Percentiles rank a stretch among this genome's conserved stretches.
These are phyloP conservation scores for Penicillium sp. DNA, from an alignment of 2,329 filamentous ascomycete species.

Conservation along the genomic window DNA sequence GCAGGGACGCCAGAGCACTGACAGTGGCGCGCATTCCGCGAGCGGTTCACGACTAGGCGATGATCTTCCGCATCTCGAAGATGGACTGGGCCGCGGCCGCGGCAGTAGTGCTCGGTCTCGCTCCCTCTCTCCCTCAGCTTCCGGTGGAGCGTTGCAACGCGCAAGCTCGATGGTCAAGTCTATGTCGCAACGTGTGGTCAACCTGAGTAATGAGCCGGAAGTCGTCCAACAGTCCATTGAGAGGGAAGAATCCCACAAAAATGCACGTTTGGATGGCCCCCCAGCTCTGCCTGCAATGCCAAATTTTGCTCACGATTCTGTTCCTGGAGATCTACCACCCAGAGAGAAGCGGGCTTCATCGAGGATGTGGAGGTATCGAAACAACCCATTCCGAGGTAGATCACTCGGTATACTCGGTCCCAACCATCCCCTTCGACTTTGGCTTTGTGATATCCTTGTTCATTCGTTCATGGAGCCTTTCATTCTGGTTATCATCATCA, in stretches of 20 bases:
- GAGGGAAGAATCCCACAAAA: conserved; percentile 53
- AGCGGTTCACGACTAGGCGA: conserved; percentile 57
- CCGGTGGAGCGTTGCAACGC: conserved; percentile 61
- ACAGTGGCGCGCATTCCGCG: conserved; percentile 53
- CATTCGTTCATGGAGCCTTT: conserved; percentile 82
- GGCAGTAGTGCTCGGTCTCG: conserved; percentile 40
- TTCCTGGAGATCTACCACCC: conserved; percentile 37
- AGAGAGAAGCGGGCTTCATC: conserved; percentile 33
- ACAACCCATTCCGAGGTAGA: conserved; percentile 82
- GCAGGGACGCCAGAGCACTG: conserved; percentile 47
- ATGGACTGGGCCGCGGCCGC: conserved; percentile 52
- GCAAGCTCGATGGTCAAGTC: conserved; percentile 74
- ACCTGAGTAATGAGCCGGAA: conserved; percentile 90
- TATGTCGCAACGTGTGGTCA: conserved; percentile 97
- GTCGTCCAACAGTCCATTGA: conserved; percentile 69
- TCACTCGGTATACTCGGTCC: conserved; percentile 81
- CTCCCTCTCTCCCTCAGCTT: conserved; percentile 62
- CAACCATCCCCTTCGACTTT: conserved; percentile 68
- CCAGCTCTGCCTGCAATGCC: conserved; percentile 50
- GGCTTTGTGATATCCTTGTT: conserved; percentile 78
- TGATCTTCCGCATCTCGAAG: conserved; percentile 60
- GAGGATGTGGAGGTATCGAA: conserved; percentile 45
- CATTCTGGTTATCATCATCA: conserved; percentile 80
- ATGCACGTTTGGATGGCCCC: conserved; percentile 53
- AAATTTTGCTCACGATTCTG: conserved; percentile 47